These are phyloP conservation scores for Stachybotrys chartarum DNA, from an alignment of 2,329 filamentous ascomycete species.

Conservation along the genomic window DNA sequence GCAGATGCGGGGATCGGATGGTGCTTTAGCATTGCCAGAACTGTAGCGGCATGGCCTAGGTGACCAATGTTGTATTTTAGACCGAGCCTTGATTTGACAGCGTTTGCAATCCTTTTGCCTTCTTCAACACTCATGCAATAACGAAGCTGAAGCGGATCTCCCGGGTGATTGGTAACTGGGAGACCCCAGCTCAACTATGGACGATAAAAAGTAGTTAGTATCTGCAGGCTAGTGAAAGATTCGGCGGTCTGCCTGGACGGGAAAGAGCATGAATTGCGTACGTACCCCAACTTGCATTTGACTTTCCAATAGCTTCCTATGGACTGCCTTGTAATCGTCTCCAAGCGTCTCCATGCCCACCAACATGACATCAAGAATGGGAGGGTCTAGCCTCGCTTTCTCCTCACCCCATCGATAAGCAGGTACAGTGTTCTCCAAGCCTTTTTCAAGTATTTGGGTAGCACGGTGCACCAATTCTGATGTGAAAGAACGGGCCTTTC, in stretches of 20 bases:
- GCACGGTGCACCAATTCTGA: constrained; percentile 1
- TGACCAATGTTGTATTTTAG: constrained; percentile 1
- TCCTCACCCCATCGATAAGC: constrained; percentile 2
- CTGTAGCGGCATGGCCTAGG: constrained; percentile 1
- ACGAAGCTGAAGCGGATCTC: not conserved
- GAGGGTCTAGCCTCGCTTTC: constrained; percentile 2
- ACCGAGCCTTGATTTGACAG: not conserved
- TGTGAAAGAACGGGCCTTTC: not conserved
- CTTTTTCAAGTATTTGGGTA: not conserved
- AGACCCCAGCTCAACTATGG: constrained; percentile 2
- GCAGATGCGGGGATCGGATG: not conserved
- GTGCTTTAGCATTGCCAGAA: constrained; percentile 1
- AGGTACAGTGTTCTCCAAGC: not conserved
- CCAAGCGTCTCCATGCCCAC: not conserved
- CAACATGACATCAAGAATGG: constrained; percentile 1
- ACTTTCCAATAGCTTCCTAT: not conserved
- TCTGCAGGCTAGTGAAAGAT: not conserved
- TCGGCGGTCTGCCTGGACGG: not conserved
- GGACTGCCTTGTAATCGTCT: not conserved
- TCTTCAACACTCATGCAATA: not conserved
- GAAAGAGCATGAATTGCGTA: not conserved
- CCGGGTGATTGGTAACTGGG: not conserved
- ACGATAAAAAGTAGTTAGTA: not conserved
- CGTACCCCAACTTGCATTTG: not conserved
- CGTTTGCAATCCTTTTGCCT: not conserved